Percentiles rank a stretch among this genome's conserved stretches.
phyloP scores from a whole-genome alignment of 192 early-diverging fungal species.

The Dissophora ornata region DNA sequence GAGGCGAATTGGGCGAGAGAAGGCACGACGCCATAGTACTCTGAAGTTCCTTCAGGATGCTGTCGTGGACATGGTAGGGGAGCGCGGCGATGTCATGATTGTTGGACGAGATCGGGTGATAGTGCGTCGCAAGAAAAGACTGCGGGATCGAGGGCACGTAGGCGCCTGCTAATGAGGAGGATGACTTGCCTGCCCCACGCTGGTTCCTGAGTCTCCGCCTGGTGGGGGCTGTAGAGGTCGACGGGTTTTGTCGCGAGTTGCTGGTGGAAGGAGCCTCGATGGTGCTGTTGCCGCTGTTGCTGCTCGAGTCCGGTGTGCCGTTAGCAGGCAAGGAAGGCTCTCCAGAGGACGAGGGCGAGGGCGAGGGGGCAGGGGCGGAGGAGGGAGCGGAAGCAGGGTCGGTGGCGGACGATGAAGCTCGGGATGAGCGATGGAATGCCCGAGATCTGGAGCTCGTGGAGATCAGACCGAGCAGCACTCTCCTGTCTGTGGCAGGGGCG shows the following conservation, averaged over 20 bases:
- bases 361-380: neutral
- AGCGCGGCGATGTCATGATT: slow-evolving; percentile 3
- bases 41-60: slow-evolving; percentile 24
- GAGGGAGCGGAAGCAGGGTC: slow-evolving; percentile 1
- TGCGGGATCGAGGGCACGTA: slow-evolving; percentile 42
- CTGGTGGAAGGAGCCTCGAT: neutral
- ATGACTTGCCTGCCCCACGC: slow-evolving; percentile 12
- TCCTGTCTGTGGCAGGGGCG: neutral
- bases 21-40: slow-evolving; percentile 43
- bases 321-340: neutral
- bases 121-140: slow-evolving; percentile 14
- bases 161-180: slow-evolving; percentile 10
- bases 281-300: slow-evolving; percentile 1
- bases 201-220: slow-evolving; percentile 11
- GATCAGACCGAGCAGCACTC: neutral
- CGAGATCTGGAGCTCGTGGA: neutral
- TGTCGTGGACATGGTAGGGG: slow-evolving; percentile 34
- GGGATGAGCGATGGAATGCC: slow-evolving; percentile 1
- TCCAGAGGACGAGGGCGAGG: neutral
- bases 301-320: neutral
- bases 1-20: slow-evolving; percentile 11
- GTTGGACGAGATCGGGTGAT: slow-evolving; percentile 12
- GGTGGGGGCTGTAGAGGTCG: neutral
- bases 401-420: neutral
- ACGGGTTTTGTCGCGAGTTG: neutral